Base-by-base conservation (phyloP, 495 filamentous ascomycete genomes). In the Saxispiralis lemnorum region DNA sequence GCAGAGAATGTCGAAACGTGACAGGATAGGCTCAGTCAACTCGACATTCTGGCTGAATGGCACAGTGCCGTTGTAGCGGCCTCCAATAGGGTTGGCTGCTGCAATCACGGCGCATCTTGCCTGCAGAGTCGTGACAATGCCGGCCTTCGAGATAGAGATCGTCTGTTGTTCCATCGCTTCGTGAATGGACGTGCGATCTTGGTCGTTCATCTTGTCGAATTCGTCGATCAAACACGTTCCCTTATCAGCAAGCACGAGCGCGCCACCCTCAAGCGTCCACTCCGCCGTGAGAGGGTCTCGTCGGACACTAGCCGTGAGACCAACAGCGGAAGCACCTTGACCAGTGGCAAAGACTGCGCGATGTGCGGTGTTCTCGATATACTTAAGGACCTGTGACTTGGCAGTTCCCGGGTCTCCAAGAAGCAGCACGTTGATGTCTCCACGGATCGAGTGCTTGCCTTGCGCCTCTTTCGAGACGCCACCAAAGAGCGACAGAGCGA, bases 121-220 rank as follows among this genome's bases (percentile, higher is more conserved):
- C 58, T 99, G 89, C 2, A 99, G 68, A 1, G 92, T 95, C 0
- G 92, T 96, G 17, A 99, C 92, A 46, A 99, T 99, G 59, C 92
- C 92, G 6, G 92, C 92, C 61, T 99, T 99, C 45, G 85, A 93
- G 61, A 99, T 96, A 41, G 92, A 99, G 52, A 99, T 99, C n/a
- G 92, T 96, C 59, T 99, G 92, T 62, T 99, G 92, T 61, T 99
- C 92, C 92, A 99, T 99, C 45, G 92, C 92, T 69, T 99, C 92
- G 70, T 99, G 92, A 58, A 99, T 99, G 17, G 83, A 92, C 1
- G 92, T 99, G 35, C 89, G 70, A 59, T 99, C 92, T 54, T 96
- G 85, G 59, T 99, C 92, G 63, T 99, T 99, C 92, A 99, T 99
- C 70, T 99, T 99, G 72, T 99, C 92, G 61, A 99, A 99, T 61